These are phyloP conservation scores for Fistulifera solaris DNA, from an alignment of 108 stramenopile species.

Conservation along the genomic window DNA sequence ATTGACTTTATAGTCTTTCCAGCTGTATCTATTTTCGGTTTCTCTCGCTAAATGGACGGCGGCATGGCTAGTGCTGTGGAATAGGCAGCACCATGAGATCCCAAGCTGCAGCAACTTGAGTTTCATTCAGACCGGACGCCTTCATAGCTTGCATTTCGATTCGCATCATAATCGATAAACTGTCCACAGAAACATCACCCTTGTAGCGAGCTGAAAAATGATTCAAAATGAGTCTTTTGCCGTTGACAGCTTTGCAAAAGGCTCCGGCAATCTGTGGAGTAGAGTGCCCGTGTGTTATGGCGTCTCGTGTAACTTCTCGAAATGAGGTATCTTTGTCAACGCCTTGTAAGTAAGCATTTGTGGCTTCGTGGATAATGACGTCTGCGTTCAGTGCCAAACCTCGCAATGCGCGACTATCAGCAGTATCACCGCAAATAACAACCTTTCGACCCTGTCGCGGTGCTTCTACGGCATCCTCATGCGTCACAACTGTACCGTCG, in stretches of 20 bases:
- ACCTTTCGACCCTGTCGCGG: constrained; percentile 82
- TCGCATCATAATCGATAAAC: constrained; percentile 70
- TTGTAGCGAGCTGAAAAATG: constrained; percentile 81
- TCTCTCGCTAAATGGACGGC: too few relatives aligned
- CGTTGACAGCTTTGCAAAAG: constrained; percentile 54
- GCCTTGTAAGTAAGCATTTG: constrained; percentile 66
- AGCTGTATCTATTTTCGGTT: background rate
- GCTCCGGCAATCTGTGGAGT: constrained; percentile 79
- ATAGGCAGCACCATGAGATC: constrained; percentile 76
- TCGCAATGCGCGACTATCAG: constrained; percentile 36
- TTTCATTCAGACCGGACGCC: constrained; percentile 45
- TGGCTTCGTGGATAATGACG: constrained; percentile 86
- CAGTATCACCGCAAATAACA: constrained; percentile 91
- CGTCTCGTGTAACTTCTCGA: constrained; percentile 45
- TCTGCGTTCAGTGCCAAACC: constrained; percentile 63
- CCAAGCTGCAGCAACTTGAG: constrained; percentile 74
- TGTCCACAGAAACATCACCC: constrained; percentile 66
- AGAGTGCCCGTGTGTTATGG: constrained; percentile 78
- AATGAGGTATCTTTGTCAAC: constrained; percentile 54
- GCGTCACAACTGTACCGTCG: constrained; percentile 76
- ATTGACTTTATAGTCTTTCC: background rate
- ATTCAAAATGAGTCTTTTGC: constrained; percentile 71
- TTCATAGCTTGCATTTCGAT: constrained; percentile 76
- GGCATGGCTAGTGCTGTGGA: constrained; percentile 1
- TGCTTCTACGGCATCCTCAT: constrained; percentile 76